A percentile compares a stretch with the other conserved stretches of the same genome.
phyloP scores from a whole-genome alignment of 805 yeast genomes.

The Schwanniomyces occidentalis region DNA sequence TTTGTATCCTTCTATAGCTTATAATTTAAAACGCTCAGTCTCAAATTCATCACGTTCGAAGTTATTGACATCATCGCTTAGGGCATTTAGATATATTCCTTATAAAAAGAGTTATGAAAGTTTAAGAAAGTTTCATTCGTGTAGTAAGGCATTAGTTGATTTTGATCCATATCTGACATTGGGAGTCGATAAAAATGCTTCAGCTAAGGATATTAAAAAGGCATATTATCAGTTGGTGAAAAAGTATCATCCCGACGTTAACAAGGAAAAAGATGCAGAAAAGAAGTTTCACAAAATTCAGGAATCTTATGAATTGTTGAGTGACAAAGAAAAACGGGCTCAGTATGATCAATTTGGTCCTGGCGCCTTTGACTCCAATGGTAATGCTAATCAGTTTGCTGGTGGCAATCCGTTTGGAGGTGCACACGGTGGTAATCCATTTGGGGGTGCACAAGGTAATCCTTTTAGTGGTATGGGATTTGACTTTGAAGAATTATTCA shows the following conservation, averaged over 20 bases:
- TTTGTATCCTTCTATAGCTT: slow-evolving; percentile 4
- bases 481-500: slow-evolving; percentile 46
- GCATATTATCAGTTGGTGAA: slow-evolving; percentile 93
- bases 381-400: slow-evolving; percentile 48
- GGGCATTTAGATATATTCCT: neutral
- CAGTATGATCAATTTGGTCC: slow-evolving; percentile 94
- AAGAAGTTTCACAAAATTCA: slow-evolving; percentile 89
- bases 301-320: slow-evolving; percentile 88
- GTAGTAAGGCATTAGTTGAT: slow-evolving; percentile 27
- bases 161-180: slow-evolving; percentile 82
- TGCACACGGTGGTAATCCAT: slow-evolving; percentile 40
- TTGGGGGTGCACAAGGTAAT: slow-evolving; percentile 39
- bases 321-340: slow-evolving; percentile 79
- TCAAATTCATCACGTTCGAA: slow-evolving; percentile 3
- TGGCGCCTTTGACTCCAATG: slow-evolving; percentile 71
- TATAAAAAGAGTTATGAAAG: neutral
- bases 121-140: slow-evolving; percentile 42
- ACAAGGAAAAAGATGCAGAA: slow-evolving; percentile 87
- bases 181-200: slow-evolving; percentile 74
- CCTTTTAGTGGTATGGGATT: slow-evolving; percentile 57
- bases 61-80: neutral
- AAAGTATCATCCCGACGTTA: slow-evolving; percentile 94
- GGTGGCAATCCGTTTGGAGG: slow-evolving; percentile 47
- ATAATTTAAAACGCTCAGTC: slow-evolving; percentile 6
- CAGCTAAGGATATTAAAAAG: slow-evolving; percentile 85